Evolutionary conservation across 1,139 yeast species (phyloP), one percentile per base, ranked within the genome.

Genomic region (Yamadazyma diospyri): DNA sequence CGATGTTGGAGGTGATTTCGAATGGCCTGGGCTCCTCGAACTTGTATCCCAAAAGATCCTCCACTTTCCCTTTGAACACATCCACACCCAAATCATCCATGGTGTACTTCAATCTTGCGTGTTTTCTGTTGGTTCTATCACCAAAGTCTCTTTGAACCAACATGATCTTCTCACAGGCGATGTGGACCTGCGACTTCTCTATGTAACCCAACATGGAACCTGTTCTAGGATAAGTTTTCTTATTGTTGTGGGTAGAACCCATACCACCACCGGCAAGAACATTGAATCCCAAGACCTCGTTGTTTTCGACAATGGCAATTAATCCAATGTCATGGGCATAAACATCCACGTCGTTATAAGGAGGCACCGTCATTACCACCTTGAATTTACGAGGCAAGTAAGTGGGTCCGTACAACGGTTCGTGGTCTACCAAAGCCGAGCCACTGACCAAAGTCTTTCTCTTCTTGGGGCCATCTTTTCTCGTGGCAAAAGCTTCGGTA

Each of bases 191-290:
- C 34, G 81, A 89, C 41, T 69, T 71, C 6, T 78, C 47, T 33
- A 81, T 78, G 53, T 64, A 92, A 22, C 97, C 98, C 47, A 89
- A 74, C 62, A 80, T 64, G 15, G 95, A 81, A 41, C 95, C 97
- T 11, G 95, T 77, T 66, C 97, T 78, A 48, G 98, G 98, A 53
- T 92, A 92, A 0, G 98, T 92, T 72, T 89, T 92, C 55, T 83
- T 83, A 68, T 92, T 92, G 70, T 89, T 89, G 61, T 92, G 98
- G 21, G 97, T 92, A 25, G 94, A 76, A 51, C 97, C 98, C 97
- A 92, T 89, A 72, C 97, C 98, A 67, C 97, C 98, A 59, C 97
- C 98, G 42, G 82, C 95, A 42, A 84, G 73, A 33, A 92, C 78
- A 51, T 92, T 89, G 70, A 78, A 92, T 34, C 97, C 98, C 33